Base-by-base conservation (phyloP, 768 basidiomycete genomes). In the Mycena galopus region DNA sequence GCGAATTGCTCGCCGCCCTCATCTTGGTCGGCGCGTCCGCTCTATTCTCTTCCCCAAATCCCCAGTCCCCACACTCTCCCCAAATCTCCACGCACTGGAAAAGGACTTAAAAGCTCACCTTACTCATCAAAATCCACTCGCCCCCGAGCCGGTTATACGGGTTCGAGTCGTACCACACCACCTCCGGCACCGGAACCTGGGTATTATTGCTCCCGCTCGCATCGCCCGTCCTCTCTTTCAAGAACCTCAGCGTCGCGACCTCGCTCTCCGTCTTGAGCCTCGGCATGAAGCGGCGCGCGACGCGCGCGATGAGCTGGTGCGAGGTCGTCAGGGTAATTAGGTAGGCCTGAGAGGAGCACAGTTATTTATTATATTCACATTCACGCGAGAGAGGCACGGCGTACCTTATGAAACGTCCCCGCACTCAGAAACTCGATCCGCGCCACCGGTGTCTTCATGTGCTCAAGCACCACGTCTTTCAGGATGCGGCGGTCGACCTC, bases 351-450 rank as follows among this genome's bases (percentile, higher is more conserved):
- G 8, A 21, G 11, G 4, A 47, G 44, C 12, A 44, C 19, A 12
- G 17, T 19, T 47, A 21, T 47, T 47, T 21, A n/a, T 47, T n/a
- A 47, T 47, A 21, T n/a, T 12, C 33, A 14, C 9, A 39, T 39
- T 35, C n/a, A 7, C 73, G 29, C 30, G 59, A 60, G 29, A 63
- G 71, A 47, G 56, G 58, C 35, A 33, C 14, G 50, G 51, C 70
- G 76, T 81, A 82, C 94, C 84, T 96, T 96, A 81, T 96, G 94
- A 83, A 96, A 96, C 2, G 94, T 95, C 29, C 94, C 94, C 93
- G 93, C 89, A 77, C 90, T 94, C 29, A 96, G 81, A 77, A 95
- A 96, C 39, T 79, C 81, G 75, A 96, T 94, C 25, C 91, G 84
- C 3, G 88, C 93, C 19, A 95, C 93, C 27, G 91, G 89, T 17